Conservation (phyloP, 2,329 filamentous ascomycete genomes). For the Fusarium protoensiforme region DNA sequence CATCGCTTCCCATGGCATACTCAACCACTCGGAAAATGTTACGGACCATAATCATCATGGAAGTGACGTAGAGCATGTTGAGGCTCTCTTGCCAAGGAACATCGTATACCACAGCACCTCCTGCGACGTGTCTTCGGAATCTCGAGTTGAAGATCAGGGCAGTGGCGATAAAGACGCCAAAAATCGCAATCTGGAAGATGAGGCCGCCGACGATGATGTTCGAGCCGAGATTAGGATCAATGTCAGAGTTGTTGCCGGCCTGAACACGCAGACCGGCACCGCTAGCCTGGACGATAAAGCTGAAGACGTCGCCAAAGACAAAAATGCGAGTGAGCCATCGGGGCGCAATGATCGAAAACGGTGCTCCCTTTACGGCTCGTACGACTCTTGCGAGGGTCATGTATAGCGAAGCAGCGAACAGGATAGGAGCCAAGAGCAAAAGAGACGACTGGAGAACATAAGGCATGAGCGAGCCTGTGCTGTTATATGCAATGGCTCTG, state of each 20-base stretch:
- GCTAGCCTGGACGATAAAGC: constrained; percentile 44
- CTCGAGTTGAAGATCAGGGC: not conserved
- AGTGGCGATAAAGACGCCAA: constrained; percentile 62
- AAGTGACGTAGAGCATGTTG: constrained; percentile 50
- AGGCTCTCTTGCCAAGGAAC: constrained; percentile 50
- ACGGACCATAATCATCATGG: constrained; percentile 51
- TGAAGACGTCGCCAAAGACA: constrained; percentile 45
- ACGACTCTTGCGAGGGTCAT: constrained; percentile 57
- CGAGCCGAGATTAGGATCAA: constrained; percentile 49
- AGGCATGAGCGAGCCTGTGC: constrained; percentile 5
- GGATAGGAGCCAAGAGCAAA: constrained; percentile 55
- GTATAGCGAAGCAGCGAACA: constrained; percentile 59
- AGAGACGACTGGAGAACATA: constrained; percentile 55
- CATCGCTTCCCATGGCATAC: constrained; percentile 17
- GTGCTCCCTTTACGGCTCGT: constrained; percentile 37
- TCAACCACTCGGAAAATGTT: constrained; percentile 16
- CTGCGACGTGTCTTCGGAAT: not conserved
- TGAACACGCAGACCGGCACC: constrained; percentile 38
- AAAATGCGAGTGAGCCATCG: constrained; percentile 47
- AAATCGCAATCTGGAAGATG: constrained; percentile 65
- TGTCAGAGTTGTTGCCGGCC: constrained; percentile 28
- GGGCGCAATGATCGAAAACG: constrained; percentile 32
- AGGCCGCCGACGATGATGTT: constrained; percentile 65
- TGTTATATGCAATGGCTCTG: not conserved
- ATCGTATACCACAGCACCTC: constrained; percentile 8